Base-by-base conservation (phyloP, 345 rosid genomes). In the Sapria himalayana region DNA sequence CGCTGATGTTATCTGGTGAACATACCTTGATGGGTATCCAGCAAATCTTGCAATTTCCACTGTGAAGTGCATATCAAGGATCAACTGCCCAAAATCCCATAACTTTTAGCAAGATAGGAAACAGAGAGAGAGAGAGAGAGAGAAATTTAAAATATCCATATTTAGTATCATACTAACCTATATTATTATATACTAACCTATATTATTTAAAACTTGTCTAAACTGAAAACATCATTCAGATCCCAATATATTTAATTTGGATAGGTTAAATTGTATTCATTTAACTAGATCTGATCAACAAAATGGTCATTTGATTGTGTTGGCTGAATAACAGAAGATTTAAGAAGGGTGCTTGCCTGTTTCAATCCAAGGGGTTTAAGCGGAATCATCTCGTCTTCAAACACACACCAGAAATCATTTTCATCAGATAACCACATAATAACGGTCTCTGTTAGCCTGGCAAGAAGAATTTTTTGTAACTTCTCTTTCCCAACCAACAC, bases 41-140 rank as follows among this genome's bases (percentile, higher is more conserved):
- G 98, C 98, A 42, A 72, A 89, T 35, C 86, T 72, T 2, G 98
- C 98, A 51, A 89, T 79, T 68, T 89, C 98, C 31, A 89, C 93
- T n/a, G 98, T 89, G 66, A 89, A 89, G 59, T 82, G 93, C 98
- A 89, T 89, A 52, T 89, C 95, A 12, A 89, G 93, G 42, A 89
- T 79, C 51, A 89, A 71, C 98, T 79, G 93, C 58, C 64, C 59
- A 37, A 47, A 49, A 31, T n/a, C n/a, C n/a, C n/a, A n/a, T n/a
- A n/a, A n/a, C n/a, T n/a, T n/a, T n/a, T 19, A 43, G 18, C 15
- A 33, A 15, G n/a, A 22, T 2, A 9, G 7, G 25, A 12, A 25
- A 8, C 5, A 18, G 37, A 10, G 17, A 8, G 25, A 38, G 24
- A 34, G 2, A 35, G 15, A n/a, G n/a, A n/a, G n/a, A n/a, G n/a